Evolutionary conservation across 768 basidiomycete genomes (phyloP), one percentile per base, ranked within the genome.

Genomic region (Agrocybe pediades): DNA sequence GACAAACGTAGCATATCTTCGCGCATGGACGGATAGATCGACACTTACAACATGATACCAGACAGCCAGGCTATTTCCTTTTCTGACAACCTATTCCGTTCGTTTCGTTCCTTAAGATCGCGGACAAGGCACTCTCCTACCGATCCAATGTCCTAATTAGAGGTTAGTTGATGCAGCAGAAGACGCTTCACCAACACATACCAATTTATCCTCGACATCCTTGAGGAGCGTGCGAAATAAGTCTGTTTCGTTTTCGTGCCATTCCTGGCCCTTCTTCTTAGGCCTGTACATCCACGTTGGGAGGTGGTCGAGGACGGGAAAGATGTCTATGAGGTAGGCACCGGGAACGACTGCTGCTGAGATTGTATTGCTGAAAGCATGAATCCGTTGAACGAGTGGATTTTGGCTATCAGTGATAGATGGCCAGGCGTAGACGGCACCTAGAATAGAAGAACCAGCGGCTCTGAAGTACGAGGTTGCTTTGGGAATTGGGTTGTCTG

Each of bases 61-160:
- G 48, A 9, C 15, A 49, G 23, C 48, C 48, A 49, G 1, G 48
- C 48, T 6, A 23, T 23, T 41, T 49, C 48, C 13, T 49, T 41
- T 9, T 41, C 24, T 1, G 36, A 16, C 3, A 49, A 9, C 21
- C 17, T 36, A 15, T 49, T 9, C 6, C 39, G 39, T 8, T 41
- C 48, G 9, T 19, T 49, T 7, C 16, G 23, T n/a, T 41, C 24
- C 3, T 39, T 41, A 24, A 49, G 48, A 6, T 49, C 39, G 2
- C 24, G 17, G 1, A 41, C 30, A 6, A 49, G 25, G 16, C 48
- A 49, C 1, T 7, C n/a, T 20, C n/a, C 6, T 26, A 36, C 25
- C 3, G 15, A 2, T 9, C n/a, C 48, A 13, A 15, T 2, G 2
- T 21, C 1, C 30, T 49, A 9, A 16, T 24, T 6, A 4, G 30